Evolutionary conservation across 805 yeast species (phyloP).

Genomic region (Deakozyma indianensis): DNA sequence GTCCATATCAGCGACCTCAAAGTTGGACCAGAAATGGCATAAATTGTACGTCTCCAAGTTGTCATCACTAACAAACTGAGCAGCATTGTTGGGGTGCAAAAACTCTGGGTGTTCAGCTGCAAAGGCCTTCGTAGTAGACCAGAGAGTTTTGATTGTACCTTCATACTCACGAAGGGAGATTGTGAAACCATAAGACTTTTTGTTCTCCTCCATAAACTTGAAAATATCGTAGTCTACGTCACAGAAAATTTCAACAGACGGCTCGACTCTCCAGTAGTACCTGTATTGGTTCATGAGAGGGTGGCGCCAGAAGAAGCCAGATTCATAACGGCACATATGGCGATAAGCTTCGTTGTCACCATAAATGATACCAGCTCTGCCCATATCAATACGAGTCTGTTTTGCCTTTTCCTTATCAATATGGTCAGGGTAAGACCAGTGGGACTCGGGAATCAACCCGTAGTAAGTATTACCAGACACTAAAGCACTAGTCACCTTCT

Average conservation of each 20-base stretch:
- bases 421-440: conserved; percentile 58
- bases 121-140: conserved; percentile 36
- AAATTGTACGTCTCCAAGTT: conserved; percentile 49
- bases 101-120: conserved; percentile 33
- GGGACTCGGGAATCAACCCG: conserved; percentile 43
- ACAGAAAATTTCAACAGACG: conserved; percentile 44
- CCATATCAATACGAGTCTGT: conserved; percentile 29
- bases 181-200: conserved; percentile 49
- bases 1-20: conserved; percentile 46
- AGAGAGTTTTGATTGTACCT: conserved; percentile 47
- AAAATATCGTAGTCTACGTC: conserved; percentile 51
- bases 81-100: conserved; percentile 37
- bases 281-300: conserved; percentile 38
- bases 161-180: conserved; percentile 45
- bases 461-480: conserved; percentile 48
- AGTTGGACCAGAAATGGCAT: conserved; percentile 76
- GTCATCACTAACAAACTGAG: conserved; percentile 49
- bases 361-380: conserved; percentile 31
- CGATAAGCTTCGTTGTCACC: conserved; percentile 47
- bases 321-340: conserved; percentile 65
- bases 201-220: conserved; percentile 34
- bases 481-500: conserved; percentile 29
- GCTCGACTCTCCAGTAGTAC: conserved; percentile 64
- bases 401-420: conserved; percentile 39
- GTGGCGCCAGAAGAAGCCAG: conserved; percentile 56